Base-by-base conservation (phyloP, 2,329 filamentous ascomycete species). In the Mycosphaerelloides madeirae region DNA sequence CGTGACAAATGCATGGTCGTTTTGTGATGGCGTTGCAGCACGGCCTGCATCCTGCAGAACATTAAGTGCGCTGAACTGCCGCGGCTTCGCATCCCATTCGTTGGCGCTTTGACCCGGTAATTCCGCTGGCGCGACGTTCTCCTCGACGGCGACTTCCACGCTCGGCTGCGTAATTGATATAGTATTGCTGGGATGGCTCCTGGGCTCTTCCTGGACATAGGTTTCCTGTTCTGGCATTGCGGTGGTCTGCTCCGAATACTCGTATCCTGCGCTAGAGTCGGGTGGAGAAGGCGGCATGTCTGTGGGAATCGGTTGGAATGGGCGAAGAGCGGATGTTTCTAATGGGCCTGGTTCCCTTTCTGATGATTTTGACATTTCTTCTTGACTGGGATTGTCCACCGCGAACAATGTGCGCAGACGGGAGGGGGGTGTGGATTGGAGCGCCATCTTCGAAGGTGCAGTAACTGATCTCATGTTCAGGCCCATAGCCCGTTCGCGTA, bases 361-460 rank as follows among this genome's bases (percentile, higher is more conserved):
- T 28, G 43, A 36, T 14, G 34, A 33, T 29, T 36, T 32, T 3
- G 36, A 43, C 12, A 19, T 12, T 7, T 35, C 33, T 12, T 18
- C 31, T n/a, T 32, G 33, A 19, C 8, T 35, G 15, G 33, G 19
- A 18, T 40, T 31, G 31, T 57, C 57, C 31, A 63, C 59, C 52
- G 42, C 50, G 29, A 57, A 55, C n/a, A 55, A 55, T 31, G 50
- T 45, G 44, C 54, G 50, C 29, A 59, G 43, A 22, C 19, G 63
- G 16, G 70, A 68, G 16, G 71, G 67, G 14, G 71, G 60, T 31
- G 71, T 70, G 7, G 68, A 66, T 31, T 70, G 58, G 6, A 74
- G 44, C 6, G 68, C 68, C 13, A 75, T 57, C 14, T 74, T 66
- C 11, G 69, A 62, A 28, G 73, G 63, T 25, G 59, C 61, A 6